Evolutionary conservation across 108 stramenopile genomes (phyloP).

Genomic region (Epipyxis sp.): DNA sequence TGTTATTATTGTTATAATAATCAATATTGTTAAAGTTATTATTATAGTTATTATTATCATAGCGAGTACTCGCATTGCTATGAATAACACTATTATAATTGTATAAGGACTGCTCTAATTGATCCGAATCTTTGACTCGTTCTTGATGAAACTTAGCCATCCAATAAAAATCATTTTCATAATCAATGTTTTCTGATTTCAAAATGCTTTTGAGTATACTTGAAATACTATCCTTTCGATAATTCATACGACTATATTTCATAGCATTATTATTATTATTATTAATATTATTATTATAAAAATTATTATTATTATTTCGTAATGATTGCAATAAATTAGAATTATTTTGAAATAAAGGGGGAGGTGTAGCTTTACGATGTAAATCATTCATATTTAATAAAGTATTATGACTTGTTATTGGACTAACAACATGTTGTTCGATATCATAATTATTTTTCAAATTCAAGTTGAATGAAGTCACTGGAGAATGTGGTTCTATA

Average conservation of each 20-base stretch:
- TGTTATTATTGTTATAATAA: no score
- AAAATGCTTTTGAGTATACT: constrained; percentile 14
- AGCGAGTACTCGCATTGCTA: no score
- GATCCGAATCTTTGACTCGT: background rate
- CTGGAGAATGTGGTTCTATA: no score
- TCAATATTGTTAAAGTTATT: no score
- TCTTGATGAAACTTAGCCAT: constrained; percentile 1
- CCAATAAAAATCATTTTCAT: constrained; percentile 32
- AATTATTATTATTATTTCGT: background rate
- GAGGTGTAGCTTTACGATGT: background rate
- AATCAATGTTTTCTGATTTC: constrained; percentile 13
- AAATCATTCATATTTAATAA: no score
- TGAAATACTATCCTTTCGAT: background rate
- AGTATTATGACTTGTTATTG: no score
- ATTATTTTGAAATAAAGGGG: background rate
- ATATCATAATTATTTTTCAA: no score
- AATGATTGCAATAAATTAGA: background rate
- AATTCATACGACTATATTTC: background rate
- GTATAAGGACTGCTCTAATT: background rate
- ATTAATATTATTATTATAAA: background rate
- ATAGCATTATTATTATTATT: background rate
- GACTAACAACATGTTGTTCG: no score
- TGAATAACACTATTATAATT: no score
- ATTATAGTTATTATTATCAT: no score
- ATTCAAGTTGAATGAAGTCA: no score